These are phyloP conservation scores for Talaromyces verruculosus DNA, from an alignment of 2,329 filamentous ascomycete genomes.

Conservation along the genomic window DNA sequence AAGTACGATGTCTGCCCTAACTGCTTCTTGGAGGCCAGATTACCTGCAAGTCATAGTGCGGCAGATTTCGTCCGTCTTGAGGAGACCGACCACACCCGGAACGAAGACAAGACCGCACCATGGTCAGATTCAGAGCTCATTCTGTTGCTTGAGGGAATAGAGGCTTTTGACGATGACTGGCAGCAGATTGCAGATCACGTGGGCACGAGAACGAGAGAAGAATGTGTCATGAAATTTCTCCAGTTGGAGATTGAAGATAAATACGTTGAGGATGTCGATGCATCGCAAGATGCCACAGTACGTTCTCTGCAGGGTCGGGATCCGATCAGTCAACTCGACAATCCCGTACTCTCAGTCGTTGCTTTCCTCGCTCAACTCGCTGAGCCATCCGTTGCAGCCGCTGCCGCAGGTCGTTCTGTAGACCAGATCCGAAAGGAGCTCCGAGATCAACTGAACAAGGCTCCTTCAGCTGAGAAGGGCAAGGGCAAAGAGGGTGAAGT, in stretches of 20 bases:
- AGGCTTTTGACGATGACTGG: slow-evolving; percentile 96
- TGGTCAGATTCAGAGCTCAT: slow-evolving; percentile 91
- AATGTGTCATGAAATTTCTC: slow-evolving; percentile 95
- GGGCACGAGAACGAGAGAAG: slow-evolving; percentile 84
- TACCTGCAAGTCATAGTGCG: slow-evolving; percentile 74
- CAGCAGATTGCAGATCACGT: slow-evolving; percentile 89
- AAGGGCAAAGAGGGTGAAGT: slow-evolving; percentile 50
- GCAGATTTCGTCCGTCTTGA: slow-evolving; percentile 86
- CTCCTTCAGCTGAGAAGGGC: slow-evolving; percentile 47
- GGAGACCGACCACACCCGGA: slow-evolving; percentile 75
- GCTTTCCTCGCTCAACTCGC: slow-evolving; percentile 89
- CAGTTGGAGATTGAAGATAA: slow-evolving; percentile 97
- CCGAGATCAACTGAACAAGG: slow-evolving; percentile 72
- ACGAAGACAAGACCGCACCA: slow-evolving; percentile 78
- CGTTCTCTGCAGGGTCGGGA: slow-evolving; percentile 74
- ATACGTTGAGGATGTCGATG: slow-evolving; percentile 77
- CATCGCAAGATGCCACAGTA: slow-evolving; percentile 61
- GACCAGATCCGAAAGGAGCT: slow-evolving; percentile 81
- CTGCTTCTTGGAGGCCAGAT: slow-evolving; percentile 81
- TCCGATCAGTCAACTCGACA: slow-evolving; percentile 89
- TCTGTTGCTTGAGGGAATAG: slow-evolving; percentile 84
- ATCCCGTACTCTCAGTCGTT: slow-evolving; percentile 94
- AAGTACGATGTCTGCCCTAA: slow-evolving; percentile 89
- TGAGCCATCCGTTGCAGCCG: slow-evolving; percentile 85
- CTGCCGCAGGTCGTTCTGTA: slow-evolving; percentile 83